phyloP scores from a whole-genome alignment of 192 early-diverging fungal genomes.

The Mortierella alpina region DNA sequence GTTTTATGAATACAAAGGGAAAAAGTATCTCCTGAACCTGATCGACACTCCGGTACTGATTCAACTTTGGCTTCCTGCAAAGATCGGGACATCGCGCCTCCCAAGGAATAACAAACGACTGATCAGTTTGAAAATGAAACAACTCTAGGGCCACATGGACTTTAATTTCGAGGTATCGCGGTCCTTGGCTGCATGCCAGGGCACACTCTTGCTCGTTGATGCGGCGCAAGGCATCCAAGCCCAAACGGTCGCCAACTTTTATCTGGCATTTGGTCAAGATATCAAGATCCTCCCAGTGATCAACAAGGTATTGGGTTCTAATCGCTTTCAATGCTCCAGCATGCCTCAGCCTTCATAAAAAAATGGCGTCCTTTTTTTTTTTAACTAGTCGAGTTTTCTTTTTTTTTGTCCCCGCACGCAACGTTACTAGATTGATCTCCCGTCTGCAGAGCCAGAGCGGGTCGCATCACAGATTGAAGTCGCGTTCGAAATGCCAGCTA shows the following conservation, averaged over 20 bases:
- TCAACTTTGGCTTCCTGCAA: not conserved
- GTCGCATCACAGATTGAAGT: conserved; percentile 84
- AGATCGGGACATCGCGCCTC: not conserved
- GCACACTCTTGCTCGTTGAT: conserved; percentile 92
- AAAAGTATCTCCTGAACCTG: conserved; percentile 90
- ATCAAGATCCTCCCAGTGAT: conserved; percentile 90
- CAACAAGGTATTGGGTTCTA: conserved; percentile 73
- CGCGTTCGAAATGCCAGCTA: conserved; percentile 85
- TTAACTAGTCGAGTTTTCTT: not conserved
- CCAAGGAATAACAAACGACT: not conserved
- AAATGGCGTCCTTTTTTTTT: not conserved
- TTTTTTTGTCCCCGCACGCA: not conserved
- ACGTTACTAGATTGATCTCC: conserved; percentile 82
- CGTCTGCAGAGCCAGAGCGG: conserved; percentile 83
- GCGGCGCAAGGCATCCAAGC: conserved; percentile 97
- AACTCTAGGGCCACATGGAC: conserved; percentile 81
- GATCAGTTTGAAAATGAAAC: not conserved
- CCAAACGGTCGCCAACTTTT: conserved; percentile 98
- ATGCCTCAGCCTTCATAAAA: not conserved
- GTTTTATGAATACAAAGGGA: conserved; percentile 87
- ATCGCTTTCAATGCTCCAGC: not conserved
- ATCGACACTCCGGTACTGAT: conserved; percentile 91
- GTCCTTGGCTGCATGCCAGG: conserved; percentile 93
- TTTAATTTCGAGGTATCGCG: conserved; percentile 97
- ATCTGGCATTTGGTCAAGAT: conserved; percentile 88